A percentile compares a stretch with the other conserved stretches of the same genome.
Conservation (phyloP, 1,284 basidiomycete genomes). For the Meira miltonrushii region DNA sequence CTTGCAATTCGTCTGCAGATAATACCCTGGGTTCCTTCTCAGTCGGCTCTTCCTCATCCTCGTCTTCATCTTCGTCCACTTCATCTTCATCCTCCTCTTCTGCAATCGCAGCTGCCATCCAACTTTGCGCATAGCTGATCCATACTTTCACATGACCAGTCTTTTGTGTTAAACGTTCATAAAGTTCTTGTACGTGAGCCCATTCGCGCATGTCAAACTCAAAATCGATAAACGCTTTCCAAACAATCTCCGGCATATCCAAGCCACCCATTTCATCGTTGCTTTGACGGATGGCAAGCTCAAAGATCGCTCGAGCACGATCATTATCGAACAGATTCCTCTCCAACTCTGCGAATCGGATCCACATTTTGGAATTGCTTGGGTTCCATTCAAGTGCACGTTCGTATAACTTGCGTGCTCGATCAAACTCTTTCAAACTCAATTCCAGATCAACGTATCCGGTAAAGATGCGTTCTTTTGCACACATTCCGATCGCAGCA, state of each 20-base stretch:
- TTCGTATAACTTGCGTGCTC: conserved; percentile 84
- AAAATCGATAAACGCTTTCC: conserved; percentile 85
- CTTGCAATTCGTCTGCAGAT: conserved; percentile 22
- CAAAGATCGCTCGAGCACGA: conserved; percentile 90
- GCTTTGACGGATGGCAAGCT: conserved; percentile 81
- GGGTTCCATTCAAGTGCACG: conserved; percentile 65
- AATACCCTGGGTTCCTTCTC: conserved; percentile 32
- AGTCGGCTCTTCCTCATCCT: conserved; percentile 60
- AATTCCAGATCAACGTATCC: conserved; percentile 49
- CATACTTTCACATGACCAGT: conserved; percentile 83
- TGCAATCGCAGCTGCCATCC: conserved; percentile 59
- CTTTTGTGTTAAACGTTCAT: conserved; percentile 77
- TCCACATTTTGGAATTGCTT: conserved; percentile 62
- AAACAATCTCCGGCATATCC: conserved; percentile 91
- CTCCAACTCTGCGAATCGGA: conserved; percentile 93
- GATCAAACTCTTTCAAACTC: conserved; percentile 71
- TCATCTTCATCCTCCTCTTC: conserved; percentile 64
- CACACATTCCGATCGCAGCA: conserved; percentile 85
- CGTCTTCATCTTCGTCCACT: conserved; percentile 62
- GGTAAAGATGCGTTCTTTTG: conserved; percentile 66
- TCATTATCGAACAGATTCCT: conserved; percentile 82
- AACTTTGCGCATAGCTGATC: conserved; percentile 55
- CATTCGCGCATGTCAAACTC: conserved; percentile 91
- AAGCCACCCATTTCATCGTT: conserved; percentile 57
- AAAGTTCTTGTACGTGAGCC: conserved; percentile 74